Evolutionary conservation across 768 basidiomycete genomes (phyloP), one percentile per base, ranked within the genome.

Genomic region (Suillus ampliporus): DNA sequence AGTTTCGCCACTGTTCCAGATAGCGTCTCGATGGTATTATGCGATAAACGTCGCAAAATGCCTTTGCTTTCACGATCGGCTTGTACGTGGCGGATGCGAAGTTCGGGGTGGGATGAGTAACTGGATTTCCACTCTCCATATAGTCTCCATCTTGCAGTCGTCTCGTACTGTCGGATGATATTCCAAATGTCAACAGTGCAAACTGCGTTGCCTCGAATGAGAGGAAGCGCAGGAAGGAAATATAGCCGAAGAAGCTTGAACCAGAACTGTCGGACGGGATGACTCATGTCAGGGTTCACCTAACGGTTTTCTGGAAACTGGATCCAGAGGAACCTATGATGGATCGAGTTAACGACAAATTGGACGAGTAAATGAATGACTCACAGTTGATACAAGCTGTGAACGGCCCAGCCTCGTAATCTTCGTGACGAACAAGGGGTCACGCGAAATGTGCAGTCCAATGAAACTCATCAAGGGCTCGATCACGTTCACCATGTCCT

Each of bases 181-280:
- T 89, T 87, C 97, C 97, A 99, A 9, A 98, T 83, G 69, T 98
- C 96, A 50, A 91, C 89, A 31, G 94, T 92, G 74, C 90, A 93
- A 26, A 94, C 90, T 8, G 94, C 90, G 69, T 95, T 95, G 41
- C 90, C 89, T 35, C 88, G 85, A 62, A 94, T 89, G 52, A 97
- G 83, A 51, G 95, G 88, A 15, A 98, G 80, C 3, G 94, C 89
- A 3, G 97, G 97, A 1, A 99, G 84, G 43, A 99, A 82, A 72
- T 92, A 91, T 21, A 84, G 72, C 5, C 96, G 89, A 61, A 94
- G 73, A 59, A 95, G 81, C 69, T 84, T 87, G 74, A 89, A 86
- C 97, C 97, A 99, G 67, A 94, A 90, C n/a, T 75, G 60, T n/a
- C 87, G 84, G 40, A 88, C 78, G 34, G 90, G 89, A 72, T 90